Percentiles rank a stretch among this genome's conserved stretches.
Evolutionary conservation across 2,329 filamentous ascomycete genomes (phyloP).

Genomic region (Aspergillus thermomutatus): DNA sequence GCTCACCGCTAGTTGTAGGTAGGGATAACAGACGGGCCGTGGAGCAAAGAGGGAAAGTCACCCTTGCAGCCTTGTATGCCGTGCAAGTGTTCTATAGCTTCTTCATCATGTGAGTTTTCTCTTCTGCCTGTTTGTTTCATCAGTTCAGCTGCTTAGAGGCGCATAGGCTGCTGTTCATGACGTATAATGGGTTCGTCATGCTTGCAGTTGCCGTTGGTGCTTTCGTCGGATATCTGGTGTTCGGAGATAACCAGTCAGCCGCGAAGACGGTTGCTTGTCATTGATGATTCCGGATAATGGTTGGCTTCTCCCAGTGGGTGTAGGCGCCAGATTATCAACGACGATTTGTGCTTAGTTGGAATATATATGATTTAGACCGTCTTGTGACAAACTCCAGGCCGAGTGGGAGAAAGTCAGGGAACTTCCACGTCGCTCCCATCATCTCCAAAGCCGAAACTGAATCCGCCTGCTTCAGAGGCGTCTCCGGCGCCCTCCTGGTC

Average conservation of each 20-base stretch:
- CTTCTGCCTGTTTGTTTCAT: background rate
- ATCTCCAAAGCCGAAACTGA: slow-evolving; percentile 64
- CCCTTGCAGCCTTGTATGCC: slow-evolving; percentile 82
- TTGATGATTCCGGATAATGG: slow-evolving; percentile 43
- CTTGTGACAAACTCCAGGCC: background rate
- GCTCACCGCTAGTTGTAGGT: slow-evolving; percentile 74
- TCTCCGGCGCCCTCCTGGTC: slow-evolving; percentile 27
- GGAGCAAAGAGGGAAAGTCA: slow-evolving; percentile 67
- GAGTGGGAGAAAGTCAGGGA: slow-evolving; percentile 27
- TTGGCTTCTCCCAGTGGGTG: background rate
- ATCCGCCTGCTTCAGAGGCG: slow-evolving; percentile 42
- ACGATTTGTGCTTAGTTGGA: background rate
- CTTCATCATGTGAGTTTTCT: slow-evolving; percentile 86
- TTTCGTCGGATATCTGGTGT: slow-evolving; percentile 81
- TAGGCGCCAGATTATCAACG: too few species aligned
- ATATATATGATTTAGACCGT: background rate
- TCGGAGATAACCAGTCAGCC: slow-evolving; percentile 66
- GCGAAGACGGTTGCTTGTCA: slow-evolving; percentile 91
- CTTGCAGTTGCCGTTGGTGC: slow-evolving; percentile 82
- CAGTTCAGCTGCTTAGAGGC: background rate
- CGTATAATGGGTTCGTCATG: slow-evolving; percentile 99
- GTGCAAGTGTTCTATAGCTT: slow-evolving; percentile 98
- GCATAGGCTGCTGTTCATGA: slow-evolving; percentile 93
- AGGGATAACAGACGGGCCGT: slow-evolving; percentile 59
- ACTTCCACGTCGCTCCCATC: slow-evolving; percentile 55